phyloP scores from a whole-genome alignment of 768 basidiomycete species.

The Agrocybe praecox region DNA sequence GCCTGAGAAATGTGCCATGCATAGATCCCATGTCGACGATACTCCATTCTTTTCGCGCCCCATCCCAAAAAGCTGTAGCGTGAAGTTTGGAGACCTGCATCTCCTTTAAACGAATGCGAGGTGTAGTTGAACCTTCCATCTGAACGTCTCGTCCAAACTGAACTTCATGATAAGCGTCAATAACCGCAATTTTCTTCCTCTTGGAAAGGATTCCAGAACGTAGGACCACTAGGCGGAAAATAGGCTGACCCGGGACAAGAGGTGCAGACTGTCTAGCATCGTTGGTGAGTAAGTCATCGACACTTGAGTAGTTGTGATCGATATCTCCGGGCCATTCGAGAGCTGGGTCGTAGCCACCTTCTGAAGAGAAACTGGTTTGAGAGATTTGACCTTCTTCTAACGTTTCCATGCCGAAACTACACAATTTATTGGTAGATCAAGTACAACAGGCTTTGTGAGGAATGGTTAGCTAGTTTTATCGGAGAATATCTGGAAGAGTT shows the following conservation, averaged over 20 bases:
- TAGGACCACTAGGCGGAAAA: slow-evolving; percentile 54
- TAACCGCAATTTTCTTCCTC: slow-evolving; percentile 39
- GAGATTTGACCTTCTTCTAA: slow-evolving; percentile 21
- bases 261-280: slow-evolving; percentile 8
- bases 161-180: slow-evolving; percentile 58
- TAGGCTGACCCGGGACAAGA: slow-evolving; percentile 24
- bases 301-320: slow-evolving; percentile 4
- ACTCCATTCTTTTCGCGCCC: slow-evolving; percentile 59
- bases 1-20: slow-evolving; percentile 74
- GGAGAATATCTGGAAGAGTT: neutral
- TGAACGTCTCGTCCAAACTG: slow-evolving; percentile 76
- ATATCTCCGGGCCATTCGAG: slow-evolving; percentile 62
- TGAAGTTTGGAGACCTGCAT: slow-evolving; percentile 85
- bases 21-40: slow-evolving; percentile 86
- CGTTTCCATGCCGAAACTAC: slow-evolving; percentile 11
- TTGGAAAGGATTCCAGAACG: slow-evolving; percentile 64
- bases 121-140: slow-evolving; percentile 48
- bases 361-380: slow-evolving; percentile 5
- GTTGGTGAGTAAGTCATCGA: slow-evolving; percentile 4
- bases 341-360: slow-evolving; percentile 47
- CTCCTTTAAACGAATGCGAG: slow-evolving; percentile 77
- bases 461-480: neutral
- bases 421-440: neutral
- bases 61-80: slow-evolving; percentile 75
- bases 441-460: neutral